Conservation (phyloP, 2,329 filamentous ascomycete genomes). For the Arthrobotrys sphaeroides region DNA sequence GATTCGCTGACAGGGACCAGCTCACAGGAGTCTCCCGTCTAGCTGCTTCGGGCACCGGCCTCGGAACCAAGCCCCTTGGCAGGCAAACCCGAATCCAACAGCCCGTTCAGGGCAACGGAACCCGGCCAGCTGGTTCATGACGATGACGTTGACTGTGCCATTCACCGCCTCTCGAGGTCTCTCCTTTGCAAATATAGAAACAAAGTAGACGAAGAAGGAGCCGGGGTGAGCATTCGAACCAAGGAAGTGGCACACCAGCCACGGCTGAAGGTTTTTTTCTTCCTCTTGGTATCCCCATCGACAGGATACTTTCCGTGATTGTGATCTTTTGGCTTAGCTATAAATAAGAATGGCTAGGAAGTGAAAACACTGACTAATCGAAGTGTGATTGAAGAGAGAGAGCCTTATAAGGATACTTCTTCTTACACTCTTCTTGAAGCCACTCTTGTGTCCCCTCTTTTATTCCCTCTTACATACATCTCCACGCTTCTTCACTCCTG, state of each 20-base stretch:
- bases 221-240: background rate
- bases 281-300: too few relatives aligned
- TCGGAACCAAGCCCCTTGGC: constrained; percentile 25
- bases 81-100: background rate
- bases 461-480: background rate
- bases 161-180: background rate
- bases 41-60: background rate
- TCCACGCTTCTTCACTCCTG: background rate
- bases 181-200: constrained; percentile 36
- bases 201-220: background rate
- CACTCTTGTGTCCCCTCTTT: too few relatives aligned
- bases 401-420: too few relatives aligned
- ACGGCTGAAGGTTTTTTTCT: background rate
- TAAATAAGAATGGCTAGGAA: background rate
- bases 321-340: constrained; percentile 2
- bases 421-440: too few relatives aligned
- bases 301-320: background rate
- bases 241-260: constrained; percentile 1
- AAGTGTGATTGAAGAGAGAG: constrained; percentile 3
- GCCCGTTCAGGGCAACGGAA: constrained; percentile 8
- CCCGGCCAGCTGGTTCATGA: constrained; percentile 4
- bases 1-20: too few relatives aligned
- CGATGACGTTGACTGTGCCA: constrained; percentile 27
- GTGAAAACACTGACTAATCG: background rate
- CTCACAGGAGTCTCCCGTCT: too few relatives aligned